Evolutionary conservation across 495 filamentous ascomycete genomes (phyloP), one percentile per base, ranked within the genome.

Genomic region (Aspergillus biplanus): DNA sequence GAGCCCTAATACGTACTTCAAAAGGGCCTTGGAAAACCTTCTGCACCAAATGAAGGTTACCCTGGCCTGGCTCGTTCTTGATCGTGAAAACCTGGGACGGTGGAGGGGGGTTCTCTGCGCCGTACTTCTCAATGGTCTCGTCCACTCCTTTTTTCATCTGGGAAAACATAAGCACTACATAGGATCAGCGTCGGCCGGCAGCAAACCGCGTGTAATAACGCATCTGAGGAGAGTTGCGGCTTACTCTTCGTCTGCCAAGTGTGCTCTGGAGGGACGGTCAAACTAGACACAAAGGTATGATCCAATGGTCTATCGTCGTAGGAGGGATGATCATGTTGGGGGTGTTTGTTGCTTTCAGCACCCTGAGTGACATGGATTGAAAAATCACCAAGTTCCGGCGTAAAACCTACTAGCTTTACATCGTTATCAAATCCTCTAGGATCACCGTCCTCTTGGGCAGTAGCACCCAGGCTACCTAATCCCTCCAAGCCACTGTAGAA

Each of bases 1-100:
- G 7, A 33, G 8, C 47, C 7, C 1, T 35, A 7, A 31, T 50
- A 52, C 64, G 56, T 79, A 86, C 84, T 80, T 91, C 92, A 71
- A 98, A 99, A 27, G 87, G 68, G 1, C 96, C 96, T 70, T 91
- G 85, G 72, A 97, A 99, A 4, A 93, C 83, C 75, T 97, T 98
- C 74, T 99, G 94, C 44, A 98, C 85, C 52, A 96, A 79, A 63
- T 99, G 95, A 5, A 92, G 67, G 69, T 98, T 98, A 13, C 94
- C 96, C 18, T 77, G 53, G 12, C 86, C 87, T 18, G 91, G 87
- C 0, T 76, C 69, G 62, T 96, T 88, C 42, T 78, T 72, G 57
- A 98, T 82, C 5, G 90, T 93, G 73, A 93, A 97, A 1, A 92
- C 83, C 73, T 96, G 92, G 75, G 89, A 89, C 3, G 93, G 90